phyloP scores from a whole-genome alignment of 2,329 filamentous ascomycete genomes.

The Trichothecium sympodiale region DNA sequence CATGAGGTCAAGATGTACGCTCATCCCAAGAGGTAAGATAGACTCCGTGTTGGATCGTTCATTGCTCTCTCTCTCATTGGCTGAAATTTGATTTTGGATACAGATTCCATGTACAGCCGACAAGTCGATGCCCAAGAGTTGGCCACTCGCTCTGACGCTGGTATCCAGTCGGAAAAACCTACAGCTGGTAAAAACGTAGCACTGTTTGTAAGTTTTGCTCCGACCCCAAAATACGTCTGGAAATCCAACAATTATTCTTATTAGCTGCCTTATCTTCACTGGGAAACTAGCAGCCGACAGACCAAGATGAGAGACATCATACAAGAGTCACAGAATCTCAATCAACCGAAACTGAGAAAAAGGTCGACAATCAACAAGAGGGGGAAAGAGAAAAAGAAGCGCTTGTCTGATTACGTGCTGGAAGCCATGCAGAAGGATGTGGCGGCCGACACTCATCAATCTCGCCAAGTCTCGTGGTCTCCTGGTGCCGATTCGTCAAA shows the following conservation, averaged over 20 bases:
- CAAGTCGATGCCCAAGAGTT: neutral
- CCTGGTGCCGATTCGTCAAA: neutral
- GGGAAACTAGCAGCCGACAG: constrained; percentile 24
- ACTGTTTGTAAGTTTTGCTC: constrained; percentile 15
- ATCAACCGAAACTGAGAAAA: neutral
- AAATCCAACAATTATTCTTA: neutral
- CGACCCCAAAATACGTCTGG: too few species aligned
- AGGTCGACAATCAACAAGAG: too few species aligned
- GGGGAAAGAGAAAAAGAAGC: neutral
- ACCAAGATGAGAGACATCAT: constrained; percentile 17
- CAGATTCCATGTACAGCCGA: neutral
- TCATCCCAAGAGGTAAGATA: constrained; percentile 17
- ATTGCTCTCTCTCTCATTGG: too few species aligned
- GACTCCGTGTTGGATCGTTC: too few species aligned
- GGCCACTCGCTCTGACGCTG: neutral
- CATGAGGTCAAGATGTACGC: constrained; percentile 21
- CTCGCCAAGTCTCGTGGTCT: too few species aligned
- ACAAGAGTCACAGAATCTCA: neutral
- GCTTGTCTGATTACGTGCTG: too few species aligned
- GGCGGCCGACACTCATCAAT: too few species aligned
- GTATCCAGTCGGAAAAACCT: too few species aligned
- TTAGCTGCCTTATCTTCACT: constrained; percentile 29
- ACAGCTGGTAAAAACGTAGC: constrained; percentile 12
- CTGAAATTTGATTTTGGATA: too few species aligned
- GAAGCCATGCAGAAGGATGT: too few species aligned